Conservation (phyloP, 2,329 filamentous ascomycete species). For the Ramichloridium luteum region DNA sequence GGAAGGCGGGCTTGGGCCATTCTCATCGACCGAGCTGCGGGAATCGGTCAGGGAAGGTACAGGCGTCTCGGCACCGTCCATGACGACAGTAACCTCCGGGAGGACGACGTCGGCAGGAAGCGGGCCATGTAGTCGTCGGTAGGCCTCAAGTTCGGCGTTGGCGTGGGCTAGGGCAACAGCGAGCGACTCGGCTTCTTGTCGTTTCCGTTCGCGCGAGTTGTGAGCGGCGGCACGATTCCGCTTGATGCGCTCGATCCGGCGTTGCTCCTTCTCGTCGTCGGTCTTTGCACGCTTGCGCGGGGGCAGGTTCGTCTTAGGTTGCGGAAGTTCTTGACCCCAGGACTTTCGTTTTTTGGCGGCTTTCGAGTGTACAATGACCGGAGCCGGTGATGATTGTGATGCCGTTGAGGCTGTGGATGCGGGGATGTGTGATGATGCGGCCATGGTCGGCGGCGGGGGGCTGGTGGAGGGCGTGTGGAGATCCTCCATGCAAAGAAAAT, state of each 20-base stretch:
- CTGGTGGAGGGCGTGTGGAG: conserved; percentile 11
- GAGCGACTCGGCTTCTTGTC: conserved; percentile 76
- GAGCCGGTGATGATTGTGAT: conserved; percentile 14
- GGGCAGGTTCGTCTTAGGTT: conserved; percentile 91
- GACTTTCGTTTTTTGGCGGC: conserved; percentile 55
- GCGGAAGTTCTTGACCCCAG: conserved; percentile 93
- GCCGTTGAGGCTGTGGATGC: conserved; percentile 1
- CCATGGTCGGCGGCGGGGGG: conserved; percentile 9
- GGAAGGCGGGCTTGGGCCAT: conserved; percentile 16
- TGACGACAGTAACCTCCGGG: conserved; percentile 22
- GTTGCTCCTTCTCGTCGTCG: conserved; percentile 96
- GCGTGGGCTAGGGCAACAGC: conserved; percentile 34
- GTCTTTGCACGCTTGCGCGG: conserved; percentile 97
- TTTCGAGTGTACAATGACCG: conserved; percentile 22
- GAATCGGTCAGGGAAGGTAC: conserved; percentile 21
- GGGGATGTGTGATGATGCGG: conserved; percentile 1
- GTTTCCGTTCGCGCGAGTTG: conserved; percentile 89
- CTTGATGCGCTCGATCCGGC: conserved; percentile 91
- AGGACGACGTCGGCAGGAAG: conserved; percentile 22
- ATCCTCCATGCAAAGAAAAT: conserved; percentile 19
- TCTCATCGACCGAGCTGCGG: conserved; percentile 16
- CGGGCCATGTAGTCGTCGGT: conserved; percentile 21
- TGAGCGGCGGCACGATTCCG: conserved; percentile 92
- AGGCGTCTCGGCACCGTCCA: conserved; percentile 17
- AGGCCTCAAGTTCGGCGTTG: conserved; percentile 22